Evolutionary conservation across 768 basidiomycete species (phyloP).

Genomic region (Lactarius evosmus): DNA sequence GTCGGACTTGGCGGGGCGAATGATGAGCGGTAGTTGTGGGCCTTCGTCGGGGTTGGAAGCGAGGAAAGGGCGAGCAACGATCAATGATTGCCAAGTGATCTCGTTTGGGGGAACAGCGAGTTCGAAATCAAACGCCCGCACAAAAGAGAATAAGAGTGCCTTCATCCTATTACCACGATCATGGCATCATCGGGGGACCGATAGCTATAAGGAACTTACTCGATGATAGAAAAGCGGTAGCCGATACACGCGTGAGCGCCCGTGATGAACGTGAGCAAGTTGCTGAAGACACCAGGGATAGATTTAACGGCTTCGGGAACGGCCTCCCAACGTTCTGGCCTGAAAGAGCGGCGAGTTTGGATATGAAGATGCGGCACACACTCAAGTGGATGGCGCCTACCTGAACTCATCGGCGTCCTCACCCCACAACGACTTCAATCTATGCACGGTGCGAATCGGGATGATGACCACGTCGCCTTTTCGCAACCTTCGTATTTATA

Average conservation of each 20-base stretch:
- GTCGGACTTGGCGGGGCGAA: conserved; percentile 15
- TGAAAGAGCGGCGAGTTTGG: background rate
- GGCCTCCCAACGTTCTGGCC: conserved; percentile 29
- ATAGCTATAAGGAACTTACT: conserved; percentile 15
- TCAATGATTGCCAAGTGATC: conserved; percentile 12
- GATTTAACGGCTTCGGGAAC: conserved; percentile 16
- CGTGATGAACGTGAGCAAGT: conserved; percentile 23
- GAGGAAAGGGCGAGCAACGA: conserved; percentile 25
- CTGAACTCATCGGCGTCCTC: conserved; percentile 30
- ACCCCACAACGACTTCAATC: conserved; percentile 26
- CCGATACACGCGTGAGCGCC: conserved; percentile 29
- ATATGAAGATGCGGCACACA: background rate
- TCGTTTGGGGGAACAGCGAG: conserved; percentile 15
- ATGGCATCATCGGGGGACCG: background rate
- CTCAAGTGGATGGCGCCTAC: conserved; percentile 24
- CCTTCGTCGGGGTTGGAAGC: conserved; percentile 7
- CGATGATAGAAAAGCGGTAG: conserved; percentile 26
- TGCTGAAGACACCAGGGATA: conserved; percentile 23
- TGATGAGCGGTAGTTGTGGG: conserved; percentile 25
- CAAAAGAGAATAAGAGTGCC: conserved; percentile 29
- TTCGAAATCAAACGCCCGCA: conserved; percentile 31
- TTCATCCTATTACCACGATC: conserved; percentile 26
- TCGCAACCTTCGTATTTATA: background rate
- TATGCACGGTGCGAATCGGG: conserved; percentile 21
- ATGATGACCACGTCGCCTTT: conserved; percentile 21